Evolutionary conservation across 192 early-diverging fungal genomes (phyloP), one percentile per base, ranked within the genome.

Genomic region (Mortierella hygrophila): DNA sequence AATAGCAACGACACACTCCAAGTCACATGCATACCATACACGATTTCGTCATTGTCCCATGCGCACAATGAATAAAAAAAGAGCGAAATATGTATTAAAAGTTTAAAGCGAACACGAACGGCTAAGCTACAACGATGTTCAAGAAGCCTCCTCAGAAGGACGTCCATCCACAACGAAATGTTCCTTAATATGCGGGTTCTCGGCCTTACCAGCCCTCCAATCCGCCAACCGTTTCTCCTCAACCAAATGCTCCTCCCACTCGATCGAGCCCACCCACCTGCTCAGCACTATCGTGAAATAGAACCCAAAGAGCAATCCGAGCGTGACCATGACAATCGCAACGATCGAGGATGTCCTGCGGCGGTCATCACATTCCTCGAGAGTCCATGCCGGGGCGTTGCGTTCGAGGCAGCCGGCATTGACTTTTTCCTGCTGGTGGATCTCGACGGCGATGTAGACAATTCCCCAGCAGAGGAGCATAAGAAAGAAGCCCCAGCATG

Each of bases 391-490:
- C 15, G 60, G 54, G n/a, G 42, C 42, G 74, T 83, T 84, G 7
- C 52, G 76, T 0, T 71, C 0, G 23, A 79, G 18, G 26, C 82
- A 84, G 5, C 82, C 82, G 6, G 3, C 15, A 68, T 84, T 75
- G 52, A 84, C 82, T 18, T 79, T 84, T 15, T 44, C 54, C 29
- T 41, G 6, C 0, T 79, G 82, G 52, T 84, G 13, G 4, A 5
- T 38, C 68, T 79, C 77, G 15, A 84, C 82, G 1, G 82, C 82
- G 49, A 84, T 84, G 44, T 84, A 84, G 52, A 84, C 82, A 6
- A 84, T n/a, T 10, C 77, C 72, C 82, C 82, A 84, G 68, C 82
- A 84, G 55, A 84, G 73, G 52, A 79, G 60, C 82, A 84, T 84
- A 7, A 84, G 68, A 16, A 84, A 70, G 77, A 84, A 84, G 13